Evolutionary conservation across 2,329 filamentous ascomycete species (phyloP).

Genomic region (Corinectria fuckeliana): DNA sequence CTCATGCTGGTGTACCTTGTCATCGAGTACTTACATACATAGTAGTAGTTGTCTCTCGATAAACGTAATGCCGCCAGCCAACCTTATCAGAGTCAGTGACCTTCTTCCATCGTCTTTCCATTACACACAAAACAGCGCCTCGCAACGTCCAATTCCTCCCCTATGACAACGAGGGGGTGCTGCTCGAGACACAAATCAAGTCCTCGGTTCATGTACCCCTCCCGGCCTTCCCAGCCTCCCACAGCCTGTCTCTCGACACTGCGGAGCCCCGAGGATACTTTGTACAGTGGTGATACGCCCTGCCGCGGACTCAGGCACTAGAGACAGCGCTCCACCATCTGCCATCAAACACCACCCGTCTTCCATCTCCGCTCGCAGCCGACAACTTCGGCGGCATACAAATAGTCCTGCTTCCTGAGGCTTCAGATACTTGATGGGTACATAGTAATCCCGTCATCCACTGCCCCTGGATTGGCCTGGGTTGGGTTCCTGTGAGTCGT

Average conservation of each 20-base stretch:
- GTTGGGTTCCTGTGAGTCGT: slow-evolving; percentile 27
- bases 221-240: slow-evolving; percentile 10
- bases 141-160: slow-evolving; percentile 1
- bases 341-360: slow-evolving; percentile 14
- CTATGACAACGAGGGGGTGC: neutral
- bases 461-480: slow-evolving; percentile 17
- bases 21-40: too few species aligned
- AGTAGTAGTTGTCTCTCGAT: too few species aligned
- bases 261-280: neutral
- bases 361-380: slow-evolving; percentile 12
- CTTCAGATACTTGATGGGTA: slow-evolving; percentile 18
- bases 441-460: slow-evolving; percentile 29
- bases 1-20: slow-evolving; percentile 18
- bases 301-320: slow-evolving; percentile 12
- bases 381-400: slow-evolving; percentile 14
- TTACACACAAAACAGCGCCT: slow-evolving; percentile 2
- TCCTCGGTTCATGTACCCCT: neutral
- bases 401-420: slow-evolving; percentile 18
- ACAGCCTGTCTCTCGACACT: neutral
- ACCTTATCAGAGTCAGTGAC: slow-evolving; percentile 6
- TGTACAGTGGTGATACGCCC: too few species aligned
- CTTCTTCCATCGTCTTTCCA: neutral
- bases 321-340: slow-evolving; percentile 7
- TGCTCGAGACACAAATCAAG: neutral
- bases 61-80: slow-evolving; percentile 10